These are phyloP conservation scores for Ammopiptanthus mongolicus DNA, from an alignment of 306 rosid genomes.

Conservation along the genomic window DNA sequence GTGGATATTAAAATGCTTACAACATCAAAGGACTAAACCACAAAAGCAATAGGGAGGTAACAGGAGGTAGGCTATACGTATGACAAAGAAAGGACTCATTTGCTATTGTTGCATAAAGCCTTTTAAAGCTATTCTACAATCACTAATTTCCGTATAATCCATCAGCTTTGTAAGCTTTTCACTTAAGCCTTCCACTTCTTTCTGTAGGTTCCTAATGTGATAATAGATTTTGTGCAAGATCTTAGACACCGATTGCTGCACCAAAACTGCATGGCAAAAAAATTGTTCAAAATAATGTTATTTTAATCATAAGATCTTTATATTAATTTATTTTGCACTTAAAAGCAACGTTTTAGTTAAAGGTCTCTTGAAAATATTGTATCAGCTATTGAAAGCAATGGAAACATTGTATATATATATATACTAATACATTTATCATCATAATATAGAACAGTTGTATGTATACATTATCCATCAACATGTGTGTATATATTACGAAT, in stretches of 20 bases:
- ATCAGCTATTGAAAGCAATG: neutral
- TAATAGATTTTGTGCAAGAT: slow-evolving; percentile 30
- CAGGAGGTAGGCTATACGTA: no score
- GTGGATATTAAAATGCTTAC: no score
- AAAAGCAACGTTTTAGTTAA: no score
- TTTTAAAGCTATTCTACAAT: slow-evolving; percentile 25
- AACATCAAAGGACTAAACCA: no score
- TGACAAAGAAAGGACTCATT: neutral
- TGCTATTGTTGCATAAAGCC: slow-evolving; percentile 18
- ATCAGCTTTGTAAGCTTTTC: slow-evolving; percentile 29
- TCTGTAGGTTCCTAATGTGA: slow-evolving; percentile 38
- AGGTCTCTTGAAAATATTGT: neutral
- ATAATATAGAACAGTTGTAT: no score
- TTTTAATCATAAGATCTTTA: neutral
- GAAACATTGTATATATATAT: neutral
- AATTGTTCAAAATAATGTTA: neutral
- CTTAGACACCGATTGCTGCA: slow-evolving; percentile 31
- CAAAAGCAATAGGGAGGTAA: no score
- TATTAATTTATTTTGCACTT: no score
- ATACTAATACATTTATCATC: no score
- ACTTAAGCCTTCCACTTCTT: slow-evolving; percentile 36
- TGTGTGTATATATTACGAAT: no score
- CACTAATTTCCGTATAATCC: slow-evolving; percentile 31
- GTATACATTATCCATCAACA: no score
- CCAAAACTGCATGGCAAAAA: neutral